Percentiles rank a stretch among this genome's conserved stretches.
Conservation (phyloP, 169 alveolate species). For the Toxoplasma gondii region DNA sequence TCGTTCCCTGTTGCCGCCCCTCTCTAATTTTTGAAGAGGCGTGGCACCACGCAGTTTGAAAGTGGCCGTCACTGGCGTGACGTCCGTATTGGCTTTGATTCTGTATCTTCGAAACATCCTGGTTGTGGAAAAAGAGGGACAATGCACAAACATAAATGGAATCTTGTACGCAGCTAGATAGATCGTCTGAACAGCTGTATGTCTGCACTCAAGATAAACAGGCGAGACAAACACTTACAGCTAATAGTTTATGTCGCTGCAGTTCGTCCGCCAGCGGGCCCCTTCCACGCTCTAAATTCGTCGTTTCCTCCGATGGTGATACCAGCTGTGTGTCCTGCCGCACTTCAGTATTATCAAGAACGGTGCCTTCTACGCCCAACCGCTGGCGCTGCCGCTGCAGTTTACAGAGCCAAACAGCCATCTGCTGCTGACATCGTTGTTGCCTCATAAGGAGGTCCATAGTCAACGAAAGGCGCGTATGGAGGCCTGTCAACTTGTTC, state of each 20-base stretch:
- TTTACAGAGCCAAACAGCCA: not conserved
- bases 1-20: too few relatives aligned
- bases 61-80: not conserved
- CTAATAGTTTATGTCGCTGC: not conserved
- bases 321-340: too few relatives aligned
- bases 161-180: too few relatives aligned
- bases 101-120: not conserved
- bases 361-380: not conserved
- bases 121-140: too few relatives aligned
- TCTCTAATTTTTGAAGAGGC: not conserved
- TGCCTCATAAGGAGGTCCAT: not conserved
- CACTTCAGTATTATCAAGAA: not conserved
- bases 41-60: not conserved
- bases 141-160: too few relatives aligned
- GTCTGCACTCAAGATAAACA: not conserved
- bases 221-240: not conserved
- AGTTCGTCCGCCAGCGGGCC: not conserved
- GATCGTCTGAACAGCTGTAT: too few relatives aligned
- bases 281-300: not conserved
- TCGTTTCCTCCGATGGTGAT: not conserved
- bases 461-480: not conserved
- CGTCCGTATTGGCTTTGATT: not conserved
- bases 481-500: not conserved
- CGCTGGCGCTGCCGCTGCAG: constrained; percentile 13
- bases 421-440: not conserved